Conservation (phyloP, 140 eudicot species). For the Senecio squalidus region DNA sequence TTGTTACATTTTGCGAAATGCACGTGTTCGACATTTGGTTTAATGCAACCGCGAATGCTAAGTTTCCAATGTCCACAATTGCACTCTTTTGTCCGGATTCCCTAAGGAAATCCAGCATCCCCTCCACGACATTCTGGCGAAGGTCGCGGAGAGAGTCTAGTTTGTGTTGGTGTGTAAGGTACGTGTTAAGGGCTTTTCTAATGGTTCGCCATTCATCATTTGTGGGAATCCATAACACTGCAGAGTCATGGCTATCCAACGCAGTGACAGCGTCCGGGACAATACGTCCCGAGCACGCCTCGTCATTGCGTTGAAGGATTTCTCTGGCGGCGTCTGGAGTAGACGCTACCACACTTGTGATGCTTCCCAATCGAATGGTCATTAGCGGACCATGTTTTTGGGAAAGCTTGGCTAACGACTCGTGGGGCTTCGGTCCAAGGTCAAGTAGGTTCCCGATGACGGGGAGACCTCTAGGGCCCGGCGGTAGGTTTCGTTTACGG, state of each 20-base stretch:
- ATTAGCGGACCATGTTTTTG: constrained; percentile 15
- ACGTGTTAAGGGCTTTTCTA: no score
- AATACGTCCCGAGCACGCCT: neutral
- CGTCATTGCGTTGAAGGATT: constrained; percentile 1
- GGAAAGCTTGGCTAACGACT: constrained; percentile 21
- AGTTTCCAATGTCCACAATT: no score
- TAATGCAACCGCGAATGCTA: no score
- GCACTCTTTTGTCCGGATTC: no score
- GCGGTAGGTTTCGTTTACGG: constrained; percentile 26
- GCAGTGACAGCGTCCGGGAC: constrained; percentile 1
- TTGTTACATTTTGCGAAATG: no score
- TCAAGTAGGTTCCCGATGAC: constrained; percentile 32
- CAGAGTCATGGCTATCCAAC: constrained; percentile 1
- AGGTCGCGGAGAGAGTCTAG: no score
- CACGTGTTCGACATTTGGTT: no score
- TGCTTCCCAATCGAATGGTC: constrained; percentile 18
- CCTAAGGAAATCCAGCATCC: no score
- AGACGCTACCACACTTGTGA: constrained; percentile 22
- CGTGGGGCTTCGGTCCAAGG: constrained; percentile 31
- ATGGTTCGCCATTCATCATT: no score
- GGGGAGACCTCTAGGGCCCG: constrained; percentile 36
- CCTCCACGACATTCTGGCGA: no score
- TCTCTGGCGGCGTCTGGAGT: constrained; percentile 24
- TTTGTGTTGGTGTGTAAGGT: no score
- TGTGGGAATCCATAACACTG: no score